Evolutionary conservation across 1,284 basidiomycete species (phyloP), one percentile per base, ranked within the genome.

Genomic region (Heterobasidion irregulare): DNA sequence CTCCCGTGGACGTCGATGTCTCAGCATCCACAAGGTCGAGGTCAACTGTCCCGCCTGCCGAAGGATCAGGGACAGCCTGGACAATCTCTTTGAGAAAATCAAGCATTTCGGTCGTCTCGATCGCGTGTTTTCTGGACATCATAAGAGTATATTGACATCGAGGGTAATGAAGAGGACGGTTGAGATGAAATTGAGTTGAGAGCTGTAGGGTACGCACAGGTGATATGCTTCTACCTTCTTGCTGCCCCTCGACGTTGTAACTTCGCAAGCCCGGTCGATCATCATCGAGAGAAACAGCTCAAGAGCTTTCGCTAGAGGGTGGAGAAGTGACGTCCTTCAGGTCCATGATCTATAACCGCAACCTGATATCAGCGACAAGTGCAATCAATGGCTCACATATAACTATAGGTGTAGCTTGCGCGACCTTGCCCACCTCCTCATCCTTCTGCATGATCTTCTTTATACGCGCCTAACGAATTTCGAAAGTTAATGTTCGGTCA

Each of bases 401-500:
- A 59, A 98, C 91, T 57, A 99, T 84, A 0, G 97, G 97, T 5
- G 96, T 98, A 13, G 94, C 95, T 66, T 94, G 92, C 1, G 97
- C 95, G 16, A 99, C 93, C 72, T 99, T 99, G 56, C 97, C 96
- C 15, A 99, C 96, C 69, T 99, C 96, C 68, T 99, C 97, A 68
- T 99, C 96, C 69, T 96, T 94, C 75, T 99, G 96, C 93, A 99
- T 99, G 59, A 99, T 98, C 76, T 95, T 94, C 80, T 98, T 99
- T 75, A 98, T 99, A 54, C 96, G 84, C 7, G 96, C 96, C 92
- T 93, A 59, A 48, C 26, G 56, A 26, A 26, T 26, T 26, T 26
- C 4, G 26, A 26, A 26, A 26, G 26, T 58, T n/a, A 54, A 6
- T 52, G 53, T n/a, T 32, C 13, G 18, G 33, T n/a, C 18, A 18